Evolutionary conservation across 805 yeast genomes (phyloP), one percentile per base, ranked within the genome.

Genomic region (Maudiozyma serrabonitensis): DNA sequence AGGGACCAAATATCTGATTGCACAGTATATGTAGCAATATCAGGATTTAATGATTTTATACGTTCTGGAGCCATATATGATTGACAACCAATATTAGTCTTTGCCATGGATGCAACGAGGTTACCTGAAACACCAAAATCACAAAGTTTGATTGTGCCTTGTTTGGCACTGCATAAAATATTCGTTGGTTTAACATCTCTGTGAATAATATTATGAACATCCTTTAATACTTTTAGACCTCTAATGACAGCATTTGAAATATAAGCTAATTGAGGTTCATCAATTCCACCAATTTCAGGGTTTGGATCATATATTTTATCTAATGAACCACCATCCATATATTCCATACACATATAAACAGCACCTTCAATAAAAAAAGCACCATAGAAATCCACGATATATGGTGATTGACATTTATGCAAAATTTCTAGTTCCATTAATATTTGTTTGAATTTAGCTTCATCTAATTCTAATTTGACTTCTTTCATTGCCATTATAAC

Each of bases 11-110:
- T 80, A 68, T 91, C 99, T 9, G 95, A 83, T 62, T 91, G 97
- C 3, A 89, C 96, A 1, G 96, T 81, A 67, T 91, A 91, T 0
- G 93, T 80, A 8, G 79, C 74, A 56, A 81, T 90, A 61, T 84
- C 89, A 1, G 89, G 91, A 54, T 72, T 81, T 52, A 76, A 59
- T 0, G 86, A 79, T 61, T 82, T 81, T 57, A 93, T 93, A 61
- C 99, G 78, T 64, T 91, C 99, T 1, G 99, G 99, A 1, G 98
- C 98, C 98, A 93, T 93, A 67, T 91, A 91, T 1, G 95, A 85
- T 69, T 93, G 99, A 68, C 99, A 91, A 4, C 99, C 99, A 56
- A 91, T 88, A 59, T 93, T 91, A 0, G 99, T 91, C 60, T 88
- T 82, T 15, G 98, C 98, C 58, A 91, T 74, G 0, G 96, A 87